Evolutionary conservation across 2,329 filamentous ascomycete genomes (phyloP).

Genomic region (Aspergillus aculeatus): DNA sequence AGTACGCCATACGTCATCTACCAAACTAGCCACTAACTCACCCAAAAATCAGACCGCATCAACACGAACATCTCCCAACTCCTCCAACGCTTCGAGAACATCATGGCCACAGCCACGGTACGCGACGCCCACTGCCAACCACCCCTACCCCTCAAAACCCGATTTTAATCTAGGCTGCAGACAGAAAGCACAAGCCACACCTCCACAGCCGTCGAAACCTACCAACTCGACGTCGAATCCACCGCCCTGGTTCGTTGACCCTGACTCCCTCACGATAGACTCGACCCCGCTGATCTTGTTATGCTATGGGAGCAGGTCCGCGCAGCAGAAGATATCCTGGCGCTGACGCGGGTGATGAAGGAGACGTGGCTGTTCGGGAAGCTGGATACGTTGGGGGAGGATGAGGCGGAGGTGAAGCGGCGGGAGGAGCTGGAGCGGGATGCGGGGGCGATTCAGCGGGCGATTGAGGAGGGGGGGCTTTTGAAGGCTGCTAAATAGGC

Average conservation of each 20-base stretch:
- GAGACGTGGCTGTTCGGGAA: slow-evolving; percentile 68
- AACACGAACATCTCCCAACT: slow-evolving; percentile 46
- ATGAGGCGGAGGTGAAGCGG: slow-evolving; percentile 41
- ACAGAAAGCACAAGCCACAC: slow-evolving; percentile 54
- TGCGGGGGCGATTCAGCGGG: slow-evolving; percentile 47
- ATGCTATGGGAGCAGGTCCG: slow-evolving; percentile 48
- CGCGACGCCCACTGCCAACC: too few species aligned
- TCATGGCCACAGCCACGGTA: slow-evolving; percentile 55
- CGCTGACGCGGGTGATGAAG: slow-evolving; percentile 61
- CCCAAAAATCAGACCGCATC: slow-evolving; percentile 46
- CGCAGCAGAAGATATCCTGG: slow-evolving; percentile 61
- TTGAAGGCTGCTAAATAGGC: slow-evolving; percentile 21
- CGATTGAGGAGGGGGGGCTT: slow-evolving; percentile 37
- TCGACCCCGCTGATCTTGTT: background rate
- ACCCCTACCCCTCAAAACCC: background rate
- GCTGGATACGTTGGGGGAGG: slow-evolving; percentile 55
- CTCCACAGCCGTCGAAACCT: slow-evolving; percentile 56
- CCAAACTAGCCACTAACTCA: background rate
- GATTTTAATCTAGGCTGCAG: slow-evolving; percentile 25
- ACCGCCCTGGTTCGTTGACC: slow-evolving; percentile 52
- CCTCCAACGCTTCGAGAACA: slow-evolving; percentile 56
- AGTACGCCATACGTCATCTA: background rate
- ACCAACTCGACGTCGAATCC: slow-evolving; percentile 60
- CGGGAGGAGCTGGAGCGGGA: slow-evolving; percentile 48
- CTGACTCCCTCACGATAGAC: background rate